Evolutionary conservation across 345 rosid species (phyloP), one percentile per base, ranked within the genome.

Genomic region (Clausena lansium): DNA sequence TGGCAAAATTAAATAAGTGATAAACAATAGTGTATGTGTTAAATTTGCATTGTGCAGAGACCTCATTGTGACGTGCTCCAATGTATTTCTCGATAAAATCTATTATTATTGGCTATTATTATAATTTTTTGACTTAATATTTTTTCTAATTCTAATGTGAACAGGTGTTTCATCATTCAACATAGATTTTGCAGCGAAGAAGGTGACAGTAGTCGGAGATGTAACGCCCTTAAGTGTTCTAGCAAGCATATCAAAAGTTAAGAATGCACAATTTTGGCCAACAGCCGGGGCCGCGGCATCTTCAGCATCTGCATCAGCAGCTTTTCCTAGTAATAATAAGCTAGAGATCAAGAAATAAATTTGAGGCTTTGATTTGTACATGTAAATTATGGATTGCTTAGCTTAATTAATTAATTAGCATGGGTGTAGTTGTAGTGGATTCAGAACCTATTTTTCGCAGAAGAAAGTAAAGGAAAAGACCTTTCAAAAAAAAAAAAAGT

Each of bases 141-240:
- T 52, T 52, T 45, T 52, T 52, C 22, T 5, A 52, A 15, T 52
- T 52, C 27, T 32, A n/a, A 22, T 67, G 6, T 76, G 68, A 50
- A 78, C 90, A 96, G 99, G 99, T 7, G 97, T 96, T 85, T 83
- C 88, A 67, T 96, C 99, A 19, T 96, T 84, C 88, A 90, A 77
- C 85, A 89, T 96, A 83, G 97, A 96, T 80, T 96, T 84, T 59
- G 88, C 87, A 41, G 93, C 95, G 9, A 96, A 94, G 91, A 96
- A 92, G 81, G 99, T 96, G 79, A 96, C 99, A 25, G 74, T 96
- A 7, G 88, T 80, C 1, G 99, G 99, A 75, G 90, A 94, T 71
- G 86, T 96, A 58, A 92, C 93, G 17, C 97, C 99, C 6, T 87
- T 82, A 28, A 82, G 88, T 17, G 99, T 91, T 30, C 79, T 96